These are phyloP conservation scores for Russula vinacea DNA, from an alignment of 768 basidiomycete species.

Conservation along the genomic window DNA sequence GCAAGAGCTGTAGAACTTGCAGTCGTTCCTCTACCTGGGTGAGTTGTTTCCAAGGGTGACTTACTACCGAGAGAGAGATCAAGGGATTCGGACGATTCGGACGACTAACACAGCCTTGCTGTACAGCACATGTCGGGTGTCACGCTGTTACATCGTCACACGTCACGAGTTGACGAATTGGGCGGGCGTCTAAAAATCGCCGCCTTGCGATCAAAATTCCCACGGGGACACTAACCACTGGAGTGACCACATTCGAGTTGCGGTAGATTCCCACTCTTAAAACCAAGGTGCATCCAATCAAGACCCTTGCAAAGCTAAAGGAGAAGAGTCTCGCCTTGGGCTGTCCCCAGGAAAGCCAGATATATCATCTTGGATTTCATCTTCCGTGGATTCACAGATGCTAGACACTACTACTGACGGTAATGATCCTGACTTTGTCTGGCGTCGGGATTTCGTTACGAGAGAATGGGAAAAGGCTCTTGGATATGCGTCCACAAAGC, in stretches of 20 bases:
- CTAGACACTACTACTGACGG: slow-evolving; percentile 37
- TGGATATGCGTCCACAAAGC: slow-evolving; percentile 48
- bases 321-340: slow-evolving; percentile 39
- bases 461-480: slow-evolving; percentile 55
- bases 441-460: slow-evolving; percentile 55
- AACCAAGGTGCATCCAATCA: slow-evolving; percentile 39
- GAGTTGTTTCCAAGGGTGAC: too few species aligned
- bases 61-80: too few species aligned
- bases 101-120: too few species aligned
- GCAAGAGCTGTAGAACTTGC: too few species aligned
- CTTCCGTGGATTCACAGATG: slow-evolving; percentile 36
- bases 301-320: slow-evolving; percentile 49
- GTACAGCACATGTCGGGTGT: too few species aligned
- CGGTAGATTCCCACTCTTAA: neutral
- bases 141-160: too few species aligned
- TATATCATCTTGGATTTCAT: slow-evolving; percentile 61
- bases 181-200: neutral
- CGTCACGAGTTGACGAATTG: too few species aligned
- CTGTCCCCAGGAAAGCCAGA: slow-evolving; percentile 42
- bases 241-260: neutral
- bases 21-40: too few species aligned
- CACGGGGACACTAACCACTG: neutral
- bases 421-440: slow-evolving; percentile 35
- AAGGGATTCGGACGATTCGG: too few species aligned
- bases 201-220: too few species aligned